Conservation (phyloP, 805 yeast species). For the Spathaspora hagerdaliae region DNA sequence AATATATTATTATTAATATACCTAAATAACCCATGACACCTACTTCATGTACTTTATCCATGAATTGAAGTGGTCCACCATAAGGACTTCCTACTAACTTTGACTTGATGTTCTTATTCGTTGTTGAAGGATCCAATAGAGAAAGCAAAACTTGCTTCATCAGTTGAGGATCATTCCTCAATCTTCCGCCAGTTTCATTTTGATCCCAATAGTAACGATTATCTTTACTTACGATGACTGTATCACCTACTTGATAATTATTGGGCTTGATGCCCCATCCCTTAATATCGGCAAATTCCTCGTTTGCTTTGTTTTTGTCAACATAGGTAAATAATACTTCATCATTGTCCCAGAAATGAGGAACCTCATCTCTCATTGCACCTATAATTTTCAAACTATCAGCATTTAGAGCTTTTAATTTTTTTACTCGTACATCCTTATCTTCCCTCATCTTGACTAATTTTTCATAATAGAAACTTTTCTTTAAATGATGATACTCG, state of each 20-base stretch:
- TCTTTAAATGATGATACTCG: slow-evolving; percentile 44
- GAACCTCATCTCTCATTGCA: slow-evolving; percentile 48
- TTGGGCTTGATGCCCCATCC: slow-evolving; percentile 38
- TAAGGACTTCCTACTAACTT: slow-evolving; percentile 44
- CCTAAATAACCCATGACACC: slow-evolving; percentile 43
- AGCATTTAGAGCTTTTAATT: slow-evolving; percentile 38
- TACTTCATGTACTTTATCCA: slow-evolving; percentile 42
- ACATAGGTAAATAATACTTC: slow-evolving; percentile 45
- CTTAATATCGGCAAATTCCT: slow-evolving; percentile 17
- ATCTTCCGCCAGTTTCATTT: slow-evolving; percentile 31
- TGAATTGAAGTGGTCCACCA: slow-evolving; percentile 28
- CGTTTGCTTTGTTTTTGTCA: slow-evolving; percentile 40
- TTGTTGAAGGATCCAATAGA: slow-evolving; percentile 31
- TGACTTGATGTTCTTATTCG: slow-evolving; percentile 8
- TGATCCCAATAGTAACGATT: slow-evolving; percentile 28
- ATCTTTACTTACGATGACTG: slow-evolving; percentile 48
- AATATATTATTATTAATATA: slow-evolving; percentile 11
- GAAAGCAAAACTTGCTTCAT: slow-evolving; percentile 34
- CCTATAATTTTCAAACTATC: slow-evolving; percentile 40
- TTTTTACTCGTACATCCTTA: slow-evolving; percentile 42
- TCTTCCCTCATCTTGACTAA: slow-evolving; percentile 20
- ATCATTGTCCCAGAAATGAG: slow-evolving; percentile 42
- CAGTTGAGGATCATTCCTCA: slow-evolving; percentile 30
- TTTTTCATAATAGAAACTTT: slow-evolving; percentile 35
- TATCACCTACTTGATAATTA: slow-evolving; percentile 49